Base-by-base conservation (phyloP, 1,284 basidiomycete genomes). In the Athelia psychrophila region DNA sequence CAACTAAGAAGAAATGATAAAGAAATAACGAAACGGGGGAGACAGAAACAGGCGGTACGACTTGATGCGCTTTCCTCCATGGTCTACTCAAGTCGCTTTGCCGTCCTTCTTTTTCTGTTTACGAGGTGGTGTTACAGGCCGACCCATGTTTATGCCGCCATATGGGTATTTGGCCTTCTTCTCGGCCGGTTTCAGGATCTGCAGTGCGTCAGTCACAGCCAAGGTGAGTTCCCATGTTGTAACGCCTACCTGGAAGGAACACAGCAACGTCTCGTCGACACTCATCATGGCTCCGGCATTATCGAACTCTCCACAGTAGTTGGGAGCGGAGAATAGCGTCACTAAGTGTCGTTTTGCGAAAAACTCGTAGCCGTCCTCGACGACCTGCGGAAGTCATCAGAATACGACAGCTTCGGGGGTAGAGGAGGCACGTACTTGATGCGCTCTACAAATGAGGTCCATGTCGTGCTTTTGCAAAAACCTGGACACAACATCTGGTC, bases 261-360 rank as follows among this genome's bases (percentile, higher is more conserved):
- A 99, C 57, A 99, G 73, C 59, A 99, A 72, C 8, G 95, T 98
- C 76, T 99, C 96, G 68, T 98, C 96, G 50, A 99, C 97, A 65
- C 92, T 95, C 97, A 99, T 99, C 96, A 99, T 98, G 24, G 96
- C 96, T 38, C 96, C 96, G 16, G 95, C 95, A 68, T 99, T 99
- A 74, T 99, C 97, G 66, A 99, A 99, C 77, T 97, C 93, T 64
- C 93, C 94, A 67, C 93, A 97, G 68, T 98, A 97, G 79, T 98
- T 98, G 54, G 96, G 97, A 52, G 96, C 96, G 16, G 93, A 96
- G 78, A 99, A 99, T 44, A 99, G 73, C 18, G 96, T 99, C 59
- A 99, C 96, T 58, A 99, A 74, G 75, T 97, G 95, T 60, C 96
- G 83, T 74, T 98, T 98, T 51, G 95, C 95, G 65, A 98, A 99